Evolutionary conservation across 164 flowering plant genomes (phyloP), one percentile per base, ranked within the genome.

Genomic region (Santalum album): DNA sequence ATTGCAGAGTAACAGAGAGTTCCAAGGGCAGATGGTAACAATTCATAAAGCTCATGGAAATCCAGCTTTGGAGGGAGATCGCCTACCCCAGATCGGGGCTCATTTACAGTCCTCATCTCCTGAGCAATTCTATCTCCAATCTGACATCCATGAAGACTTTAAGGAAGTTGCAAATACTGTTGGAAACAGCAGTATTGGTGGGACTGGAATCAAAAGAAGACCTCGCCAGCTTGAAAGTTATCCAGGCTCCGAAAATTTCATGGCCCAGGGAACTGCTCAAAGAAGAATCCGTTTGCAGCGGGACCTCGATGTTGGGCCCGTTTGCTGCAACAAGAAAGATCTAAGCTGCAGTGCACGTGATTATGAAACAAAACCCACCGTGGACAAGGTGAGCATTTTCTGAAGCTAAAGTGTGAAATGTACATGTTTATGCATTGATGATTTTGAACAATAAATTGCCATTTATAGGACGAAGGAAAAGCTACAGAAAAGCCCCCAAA

Each of bases 271-370:
- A 34, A 49, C 47, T 53, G 87, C 87, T 15, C 61, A 63, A 5
- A 73, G 81, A 70, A 76, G 92, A 71, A 45, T 82, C 14, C 77
- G 75, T 1, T 49, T 80, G 26, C 82, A 78, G 61, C 39, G 0
- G 50, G 58, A 59, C 34, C 45, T 62, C 24, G 53, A 69, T 29
- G 63, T 60, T 9, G 43, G 53, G 16, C 46, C 45, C 3, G n/a
- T n/a, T n/a, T n/a, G n/a, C n/a, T n/a, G n/a, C n/a, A n/a, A n/a
- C n/a, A 12, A n/a, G n/a, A n/a, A n/a, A n/a, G n/a, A n/a, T n/a
- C n/a, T 54, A 16, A 59, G 34, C 47, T 16, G 34, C 19, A 25
- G 34, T 11, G 50, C 51, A 20, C 64, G 48, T 34, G 47, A 42
- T 17, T 17, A 11, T 26, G 62, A 53, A 27, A 47, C 44, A 20